Conservation (phyloP, 192 early-diverging fungal genomes). For the Entomortierella beljakovae region DNA sequence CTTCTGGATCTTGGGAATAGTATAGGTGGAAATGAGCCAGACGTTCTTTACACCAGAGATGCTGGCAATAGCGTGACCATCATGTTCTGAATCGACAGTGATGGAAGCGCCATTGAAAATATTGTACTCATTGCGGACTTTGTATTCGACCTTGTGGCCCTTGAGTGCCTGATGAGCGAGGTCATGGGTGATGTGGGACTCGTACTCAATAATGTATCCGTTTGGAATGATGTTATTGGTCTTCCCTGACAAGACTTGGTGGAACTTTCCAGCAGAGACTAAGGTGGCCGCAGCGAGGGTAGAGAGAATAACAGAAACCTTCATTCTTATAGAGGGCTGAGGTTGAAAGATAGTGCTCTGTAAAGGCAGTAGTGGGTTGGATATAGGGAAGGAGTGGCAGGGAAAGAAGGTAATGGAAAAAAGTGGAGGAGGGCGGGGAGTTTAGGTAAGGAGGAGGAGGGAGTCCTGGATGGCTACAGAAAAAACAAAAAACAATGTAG, state of each 20-base stretch:
- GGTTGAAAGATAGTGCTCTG: not conserved
- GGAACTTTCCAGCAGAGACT: conserved; percentile 52
- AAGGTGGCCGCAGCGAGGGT: conserved; percentile 41
- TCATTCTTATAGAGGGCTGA: conserved; percentile 10
- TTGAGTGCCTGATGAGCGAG: conserved; percentile 35
- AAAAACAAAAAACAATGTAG: not conserved
- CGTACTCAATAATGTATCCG: conserved; percentile 43
- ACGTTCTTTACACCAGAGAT: conserved; percentile 53
- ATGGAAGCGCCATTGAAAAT: conserved; percentile 62
- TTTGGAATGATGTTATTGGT: conserved; percentile 12
- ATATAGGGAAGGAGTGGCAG: not conserved
- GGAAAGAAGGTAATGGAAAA: not conserved
- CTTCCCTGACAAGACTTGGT: conserved; percentile 1
- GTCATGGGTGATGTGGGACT: conserved; percentile 8
- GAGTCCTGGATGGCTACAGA: conserved; percentile 47
- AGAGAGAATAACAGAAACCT: conserved; percentile 44
- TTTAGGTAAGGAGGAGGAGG: not conserved
- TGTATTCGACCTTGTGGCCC: conserved; percentile 25
- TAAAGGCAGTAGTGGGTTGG: conserved; percentile 30
- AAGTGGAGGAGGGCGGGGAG: not conserved
- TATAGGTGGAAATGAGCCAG: conserved; percentile 58
- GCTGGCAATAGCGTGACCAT: conserved; percentile 35
- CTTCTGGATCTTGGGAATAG: conserved; percentile 29
- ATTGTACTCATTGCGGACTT: conserved; percentile 59
- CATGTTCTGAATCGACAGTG: conserved; percentile 38